Percentiles rank a stretch among this genome's conserved stretches.
These are phyloP conservation scores for Elsinoe arachidis DNA, from an alignment of 2,329 filamentous ascomycete species.

Conservation along the genomic window DNA sequence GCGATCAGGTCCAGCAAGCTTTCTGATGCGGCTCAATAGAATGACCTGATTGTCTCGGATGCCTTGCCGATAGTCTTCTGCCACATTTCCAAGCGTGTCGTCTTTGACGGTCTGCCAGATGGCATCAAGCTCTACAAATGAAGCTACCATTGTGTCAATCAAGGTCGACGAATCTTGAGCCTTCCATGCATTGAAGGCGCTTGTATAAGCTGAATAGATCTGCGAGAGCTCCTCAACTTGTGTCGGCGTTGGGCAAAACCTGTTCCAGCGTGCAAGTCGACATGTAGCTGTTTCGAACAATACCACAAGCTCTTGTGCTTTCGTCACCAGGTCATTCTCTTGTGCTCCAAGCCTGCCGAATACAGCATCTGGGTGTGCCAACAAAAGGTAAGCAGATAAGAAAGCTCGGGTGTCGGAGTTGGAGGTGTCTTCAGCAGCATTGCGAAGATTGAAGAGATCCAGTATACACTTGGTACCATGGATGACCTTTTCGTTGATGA, in stretches of 20 bases:
- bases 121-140: conserved; percentile 74
- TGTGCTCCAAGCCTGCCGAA: conserved; percentile 64
- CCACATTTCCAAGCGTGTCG: conserved; percentile 62
- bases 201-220: conserved; percentile 64
- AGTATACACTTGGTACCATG: conserved; percentile 58
- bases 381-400: conserved; percentile 68
- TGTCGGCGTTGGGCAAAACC: conserved; percentile 56
- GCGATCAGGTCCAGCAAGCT: conserved; percentile 60
- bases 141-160: conserved; percentile 76
- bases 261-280: conserved; percentile 56
- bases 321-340: conserved; percentile 64
- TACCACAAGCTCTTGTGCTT: conserved; percentile 67
- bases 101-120: conserved; percentile 79
- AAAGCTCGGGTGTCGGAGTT: conserved; percentile 68
- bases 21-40: conserved; percentile 70
- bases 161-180: conserved; percentile 68
- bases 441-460: conserved; percentile 56
- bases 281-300: conserved; percentile 68
- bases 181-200: conserved; percentile 77
- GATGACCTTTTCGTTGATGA: conserved; percentile 60
- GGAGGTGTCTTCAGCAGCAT: conserved; percentile 50
- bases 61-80: conserved; percentile 68
- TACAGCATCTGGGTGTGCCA: conserved; percentile 70
- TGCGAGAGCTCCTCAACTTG: conserved; percentile 57
- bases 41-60: conserved; percentile 75